Base-by-base conservation (phyloP, 768 basidiomycete genomes). In the Auricularia auricula-judae region DNA sequence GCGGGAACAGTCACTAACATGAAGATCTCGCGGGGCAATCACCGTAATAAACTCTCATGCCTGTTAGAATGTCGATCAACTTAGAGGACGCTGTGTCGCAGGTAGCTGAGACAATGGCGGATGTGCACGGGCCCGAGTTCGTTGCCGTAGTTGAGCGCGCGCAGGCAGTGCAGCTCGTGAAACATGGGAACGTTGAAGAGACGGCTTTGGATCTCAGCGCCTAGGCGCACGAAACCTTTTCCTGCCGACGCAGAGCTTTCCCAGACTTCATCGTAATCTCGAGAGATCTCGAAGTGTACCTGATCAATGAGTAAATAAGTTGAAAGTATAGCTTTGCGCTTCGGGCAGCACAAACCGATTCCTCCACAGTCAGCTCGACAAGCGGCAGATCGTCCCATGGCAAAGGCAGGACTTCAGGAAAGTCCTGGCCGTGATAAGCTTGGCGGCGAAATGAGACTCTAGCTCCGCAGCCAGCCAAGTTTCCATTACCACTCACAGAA, bases 61-160 rank as follows among this genome's bases (percentile, higher is more conserved):
- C 39, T 42, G 39, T 14, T 14, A 29, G 29, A 42, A 14, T 7
- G 39, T 14, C 39, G 39, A 42, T 42, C 39, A 42, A 14, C 39
- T 14, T 14, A 84, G 29, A 83, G 72, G 0, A 74, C 71, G 71
- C 74, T 75, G 68, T 81, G 76, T n/a, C 81, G 73, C 59, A 84
- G 70, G 68, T 82, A 82, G 61, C 80, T 80, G 62, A 80, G 70
- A 68, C 82, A 83, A 66, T 82, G 82, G 3, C 73, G 72, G 21
- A 73, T 67, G 33, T 74, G 75, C 10, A 34, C 62, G 16, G 39
- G 51, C 11, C 21, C 47, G 47, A 21, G 47, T 21, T 62, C 58
- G 56, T 29, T 21, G 12, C 43, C 54, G 42, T 43, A 34, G 10
- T 64, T 65, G 53, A 5, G 67, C 68, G 34, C 63, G 63, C 43